These are phyloP conservation scores for Kwoniella heveanensis DNA, from an alignment of 768 basidiomycete species.

Conservation along the genomic window DNA sequence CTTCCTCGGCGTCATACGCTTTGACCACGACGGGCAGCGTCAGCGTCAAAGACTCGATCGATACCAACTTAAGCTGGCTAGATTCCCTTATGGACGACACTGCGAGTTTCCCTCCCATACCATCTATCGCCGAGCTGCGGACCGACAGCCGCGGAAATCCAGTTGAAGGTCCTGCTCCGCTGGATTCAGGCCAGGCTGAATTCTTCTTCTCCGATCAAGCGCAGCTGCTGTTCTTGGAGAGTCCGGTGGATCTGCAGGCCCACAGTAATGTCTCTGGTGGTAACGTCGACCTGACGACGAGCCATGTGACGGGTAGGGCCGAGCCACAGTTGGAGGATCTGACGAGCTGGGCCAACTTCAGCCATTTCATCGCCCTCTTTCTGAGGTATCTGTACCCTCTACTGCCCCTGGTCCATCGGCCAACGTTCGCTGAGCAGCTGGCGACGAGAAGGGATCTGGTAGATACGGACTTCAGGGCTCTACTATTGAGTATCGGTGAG, in stretches of 20 bases:
- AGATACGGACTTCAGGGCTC: slow-evolving; percentile 47
- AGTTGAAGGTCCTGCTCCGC: neutral
- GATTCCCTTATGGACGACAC: slow-evolving; percentile 13
- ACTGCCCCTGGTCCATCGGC: slow-evolving; percentile 45
- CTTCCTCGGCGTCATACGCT: neutral
- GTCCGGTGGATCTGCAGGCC: slow-evolving; percentile 28
- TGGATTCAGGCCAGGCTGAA: neutral
- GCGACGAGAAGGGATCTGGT: slow-evolving; percentile 44
- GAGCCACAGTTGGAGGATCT: slow-evolving; percentile 45
- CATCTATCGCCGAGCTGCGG: neutral
- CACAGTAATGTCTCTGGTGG: slow-evolving; percentile 4
- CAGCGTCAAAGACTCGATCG: slow-evolving; percentile 3
- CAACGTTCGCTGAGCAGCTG: slow-evolving; percentile 47
- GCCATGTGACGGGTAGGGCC: slow-evolving; percentile 1
- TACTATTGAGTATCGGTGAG: slow-evolving; percentile 49
- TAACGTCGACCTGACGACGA: slow-evolving; percentile 4
- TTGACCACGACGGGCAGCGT: neutral
- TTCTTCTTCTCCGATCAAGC: slow-evolving; percentile 42
- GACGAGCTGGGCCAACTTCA: slow-evolving; percentile 45
- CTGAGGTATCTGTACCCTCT: slow-evolving; percentile 47
- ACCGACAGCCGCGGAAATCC: neutral
- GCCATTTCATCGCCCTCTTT: slow-evolving; percentile 46
- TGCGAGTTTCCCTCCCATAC: neutral
- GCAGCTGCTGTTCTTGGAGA: slow-evolving; percentile 41
- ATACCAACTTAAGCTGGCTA: slow-evolving; percentile 13